Evolutionary conservation across 768 basidiomycete species (phyloP).

Genomic region (Rossbeevera mucosa): DNA sequence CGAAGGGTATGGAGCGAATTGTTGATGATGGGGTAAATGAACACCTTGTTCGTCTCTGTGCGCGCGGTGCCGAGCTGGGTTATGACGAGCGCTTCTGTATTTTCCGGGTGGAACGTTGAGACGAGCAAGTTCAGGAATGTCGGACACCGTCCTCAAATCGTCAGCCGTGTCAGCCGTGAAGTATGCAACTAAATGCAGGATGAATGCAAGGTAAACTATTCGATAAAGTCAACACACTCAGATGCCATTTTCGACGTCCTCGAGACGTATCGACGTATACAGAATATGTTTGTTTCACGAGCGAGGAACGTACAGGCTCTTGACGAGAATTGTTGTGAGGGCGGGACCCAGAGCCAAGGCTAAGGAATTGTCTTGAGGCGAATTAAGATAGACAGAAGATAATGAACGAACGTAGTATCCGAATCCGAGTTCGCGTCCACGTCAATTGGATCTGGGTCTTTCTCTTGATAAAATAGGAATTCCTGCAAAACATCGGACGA

Average conservation of each 20-base stretch:
- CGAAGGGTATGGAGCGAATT: conserved; percentile 32
- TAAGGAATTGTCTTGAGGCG: conserved; percentile 14
- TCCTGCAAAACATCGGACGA: conserved; percentile 42
- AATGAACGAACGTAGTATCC: conserved; percentile 40
- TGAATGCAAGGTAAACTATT: conserved; percentile 1
- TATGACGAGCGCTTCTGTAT: conserved; percentile 63
- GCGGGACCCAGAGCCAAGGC: conserved; percentile 30
- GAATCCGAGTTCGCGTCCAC: conserved; percentile 48
- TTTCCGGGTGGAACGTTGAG: conserved; percentile 54
- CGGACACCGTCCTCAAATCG: conserved; percentile 54
- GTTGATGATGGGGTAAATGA: conserved; percentile 17
- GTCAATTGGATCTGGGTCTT: conserved; percentile 47
- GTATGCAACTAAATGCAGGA: conserved; percentile 57
- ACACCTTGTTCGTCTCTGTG: conserved; percentile 23
- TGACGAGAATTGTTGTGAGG: conserved; percentile 22
- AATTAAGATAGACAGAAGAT: neutral
- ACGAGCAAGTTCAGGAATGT: conserved; percentile 48
- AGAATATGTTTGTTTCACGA: conserved; percentile 79
- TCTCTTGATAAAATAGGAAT: conserved; percentile 74
- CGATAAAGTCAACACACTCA: conserved; percentile 47
- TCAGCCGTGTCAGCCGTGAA: conserved; percentile 62
- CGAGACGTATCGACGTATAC: conserved; percentile 63
- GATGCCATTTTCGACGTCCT: conserved; percentile 77
- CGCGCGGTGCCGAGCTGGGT: conserved; percentile 41
- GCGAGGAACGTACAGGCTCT: conserved; percentile 40